These are phyloP conservation scores for Akanthomyces lecanii DNA, from an alignment of 2,329 filamentous ascomycete species.

Conservation along the genomic window DNA sequence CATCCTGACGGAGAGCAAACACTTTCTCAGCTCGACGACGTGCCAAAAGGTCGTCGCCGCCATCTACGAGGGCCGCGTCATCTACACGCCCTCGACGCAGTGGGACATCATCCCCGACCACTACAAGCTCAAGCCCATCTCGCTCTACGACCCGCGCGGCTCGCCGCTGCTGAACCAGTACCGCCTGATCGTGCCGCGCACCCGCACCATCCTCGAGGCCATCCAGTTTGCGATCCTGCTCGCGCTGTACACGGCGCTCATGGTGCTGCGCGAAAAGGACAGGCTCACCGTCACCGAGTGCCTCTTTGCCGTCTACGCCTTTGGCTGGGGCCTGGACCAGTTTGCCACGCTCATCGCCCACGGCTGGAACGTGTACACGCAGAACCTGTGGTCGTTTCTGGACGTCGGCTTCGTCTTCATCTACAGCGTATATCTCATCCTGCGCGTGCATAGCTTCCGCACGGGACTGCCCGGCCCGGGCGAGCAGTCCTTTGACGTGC, in stretches of 20 bases:
- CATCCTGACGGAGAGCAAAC: constrained; percentile 76
- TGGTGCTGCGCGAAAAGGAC: constrained; percentile 62
- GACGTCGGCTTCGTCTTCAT: constrained; percentile 74
- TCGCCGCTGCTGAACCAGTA: constrained; percentile 80
- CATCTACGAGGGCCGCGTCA: constrained; percentile 74
- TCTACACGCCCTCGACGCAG: constrained; percentile 77
- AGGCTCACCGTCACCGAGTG: constrained; percentile 56
- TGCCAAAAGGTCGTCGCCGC: constrained; percentile 79
- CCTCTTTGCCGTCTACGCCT: constrained; percentile 67
- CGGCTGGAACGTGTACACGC: constrained; percentile 74
- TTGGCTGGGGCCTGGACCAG: constrained; percentile 76
- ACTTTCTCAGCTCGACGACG: constrained; percentile 70
- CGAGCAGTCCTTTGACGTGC: constrained; percentile 69
- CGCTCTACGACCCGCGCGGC: constrained; percentile 71
- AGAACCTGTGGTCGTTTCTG: constrained; percentile 85
- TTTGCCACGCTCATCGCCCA: constrained; percentile 74
- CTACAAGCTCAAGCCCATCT: constrained; percentile 80
- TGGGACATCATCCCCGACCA: constrained; percentile 81
- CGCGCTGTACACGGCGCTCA: constrained; percentile 64
- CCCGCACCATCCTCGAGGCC: constrained; percentile 69
- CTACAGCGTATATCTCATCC: constrained; percentile 62
- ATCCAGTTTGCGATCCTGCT: constrained; percentile 69
- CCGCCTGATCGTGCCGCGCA: constrained; percentile 75
- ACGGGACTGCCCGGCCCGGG: constrained; percentile 44
- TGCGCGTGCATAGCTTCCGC: constrained; percentile 63